Base-by-base conservation (phyloP, 228 moss, liverwort and hornwort genomes). In the Sphagnum magellanicum region DNA sequence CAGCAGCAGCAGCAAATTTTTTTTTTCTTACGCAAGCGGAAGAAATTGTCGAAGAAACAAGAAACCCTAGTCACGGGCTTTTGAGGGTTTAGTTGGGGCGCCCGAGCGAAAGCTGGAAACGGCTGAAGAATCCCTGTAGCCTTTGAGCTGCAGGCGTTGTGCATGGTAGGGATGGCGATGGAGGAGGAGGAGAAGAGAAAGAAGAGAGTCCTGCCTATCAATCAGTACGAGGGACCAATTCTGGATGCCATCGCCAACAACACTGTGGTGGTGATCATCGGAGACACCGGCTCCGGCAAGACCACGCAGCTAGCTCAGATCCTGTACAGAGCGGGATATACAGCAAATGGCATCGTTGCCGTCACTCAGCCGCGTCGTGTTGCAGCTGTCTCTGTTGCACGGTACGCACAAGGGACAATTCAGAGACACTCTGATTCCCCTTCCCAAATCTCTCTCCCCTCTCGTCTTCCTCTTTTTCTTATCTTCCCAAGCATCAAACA, bases 271-370 rank as follows among this genome's bases (percentile, higher is more conserved):
- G 93, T 97, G 60, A 72, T 97, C 4, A 97, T 97, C 7, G 93
- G 97, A 53, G 97, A 97, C 80, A 97, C 97, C 10, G 97, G 97
- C 47, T 93, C 93, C 11, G 97, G 93, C n/a, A 97, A 93, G 70
- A 97, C 97, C 4, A 97, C 97, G 1, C 97, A 97, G 81, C 85
- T 97, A 52, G 81, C 97, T 49, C 97, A 91, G 81, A 97, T 97
- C 66, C 88, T 97, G 4, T 84, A 93, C 79, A 80, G 81, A 66
- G 97, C 87, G n/a, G 93, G 88, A 51, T 91, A 97, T 74, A 90
- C 90, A 6, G 79, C 68, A 52, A 68, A 83, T 72, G 93, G 90
- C 62, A 71, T 83, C 50, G 90, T 97, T 50, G 97, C 87, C 5
- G 76, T 97, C 4, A 97, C 97, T 49, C 93, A 97, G 75, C 97